phyloP scores from a whole-genome alignment of 192 early-diverging fungal species.

The Haplosporangium gracile region DNA sequence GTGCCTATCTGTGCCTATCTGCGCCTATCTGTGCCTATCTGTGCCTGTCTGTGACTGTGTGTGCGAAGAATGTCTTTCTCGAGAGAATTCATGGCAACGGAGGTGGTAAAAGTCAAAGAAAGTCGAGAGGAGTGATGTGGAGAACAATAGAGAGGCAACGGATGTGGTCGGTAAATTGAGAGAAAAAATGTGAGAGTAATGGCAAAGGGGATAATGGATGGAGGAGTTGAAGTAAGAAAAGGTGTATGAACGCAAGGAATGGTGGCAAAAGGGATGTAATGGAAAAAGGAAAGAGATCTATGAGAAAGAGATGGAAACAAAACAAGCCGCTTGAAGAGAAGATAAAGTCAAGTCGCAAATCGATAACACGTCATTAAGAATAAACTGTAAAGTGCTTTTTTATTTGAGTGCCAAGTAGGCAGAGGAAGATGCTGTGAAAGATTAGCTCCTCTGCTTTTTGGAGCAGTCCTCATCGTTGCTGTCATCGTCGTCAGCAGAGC shows the following conservation, averaged over 20 bases:
- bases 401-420: constrained; percentile 13
- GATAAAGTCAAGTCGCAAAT: background rate
- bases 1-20: too few species aligned
- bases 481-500: constrained; percentile 8
- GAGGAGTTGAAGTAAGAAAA: constrained; percentile 23
- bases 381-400: too few species aligned
- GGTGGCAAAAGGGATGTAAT: constrained; percentile 8
- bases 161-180: constrained; percentile 19
- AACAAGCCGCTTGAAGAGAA: background rate
- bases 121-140: constrained; percentile 5
- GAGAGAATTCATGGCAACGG: too few species aligned
- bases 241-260: constrained; percentile 19
- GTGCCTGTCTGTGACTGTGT: too few species aligned
- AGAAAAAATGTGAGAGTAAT: constrained; percentile 23
- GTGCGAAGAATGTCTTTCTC: too few species aligned
- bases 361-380: background rate
- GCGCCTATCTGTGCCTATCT: too few species aligned
- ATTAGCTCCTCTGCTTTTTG: constrained; percentile 19
- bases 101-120: too few species aligned
- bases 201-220: constrained; percentile 15
- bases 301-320: too few species aligned
- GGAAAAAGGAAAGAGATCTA: background rate
- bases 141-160: constrained; percentile 13
- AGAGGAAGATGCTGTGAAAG: constrained; percentile 6
- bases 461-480: constrained; percentile 15